Percentiles rank a stretch among this genome's conserved stretches.
Evolutionary conservation across 179 eudicot species (phyloP).

Genomic region (Sideroxylon spinosum): DNA sequence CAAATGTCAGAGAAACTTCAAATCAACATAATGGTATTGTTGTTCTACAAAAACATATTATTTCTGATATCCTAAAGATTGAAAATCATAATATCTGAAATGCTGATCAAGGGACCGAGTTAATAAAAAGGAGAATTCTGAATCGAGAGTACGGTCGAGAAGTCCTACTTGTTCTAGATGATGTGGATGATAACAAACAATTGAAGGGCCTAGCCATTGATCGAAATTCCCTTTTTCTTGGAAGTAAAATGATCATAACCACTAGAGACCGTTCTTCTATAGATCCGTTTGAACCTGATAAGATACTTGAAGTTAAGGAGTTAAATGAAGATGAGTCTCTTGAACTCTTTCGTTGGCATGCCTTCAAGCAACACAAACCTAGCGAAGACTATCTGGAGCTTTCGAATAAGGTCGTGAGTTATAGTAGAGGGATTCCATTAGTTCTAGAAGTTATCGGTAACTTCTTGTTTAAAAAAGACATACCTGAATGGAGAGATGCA

Average conservation of each 20-base stretch:
- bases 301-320: neutral
- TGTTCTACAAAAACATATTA: constrained; percentile 9
- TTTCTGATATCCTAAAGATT: neutral
- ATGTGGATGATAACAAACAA: constrained; percentile 14
- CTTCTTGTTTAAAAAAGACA: neutral
- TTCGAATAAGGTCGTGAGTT: neutral
- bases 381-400: neutral
- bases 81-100: neutral
- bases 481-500: neutral
- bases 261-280: neutral
- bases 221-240: neutral
- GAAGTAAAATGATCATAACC: constrained; percentile 14
- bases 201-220: constrained; percentile 1
- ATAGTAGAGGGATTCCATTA: neutral
- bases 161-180: constrained; percentile 18
- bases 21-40: neutral
- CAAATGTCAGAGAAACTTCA: neutral
- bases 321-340: neutral
- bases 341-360: constrained; percentile 15
- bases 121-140: neutral
- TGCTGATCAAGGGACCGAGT: neutral
- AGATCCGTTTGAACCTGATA: neutral
- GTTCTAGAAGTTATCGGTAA: neutral
- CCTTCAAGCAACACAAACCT: neutral
- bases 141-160: too few relatives aligned